Base-by-base conservation (phyloP, 148 eudicot species). In the Fallopia convolvulus region DNA sequence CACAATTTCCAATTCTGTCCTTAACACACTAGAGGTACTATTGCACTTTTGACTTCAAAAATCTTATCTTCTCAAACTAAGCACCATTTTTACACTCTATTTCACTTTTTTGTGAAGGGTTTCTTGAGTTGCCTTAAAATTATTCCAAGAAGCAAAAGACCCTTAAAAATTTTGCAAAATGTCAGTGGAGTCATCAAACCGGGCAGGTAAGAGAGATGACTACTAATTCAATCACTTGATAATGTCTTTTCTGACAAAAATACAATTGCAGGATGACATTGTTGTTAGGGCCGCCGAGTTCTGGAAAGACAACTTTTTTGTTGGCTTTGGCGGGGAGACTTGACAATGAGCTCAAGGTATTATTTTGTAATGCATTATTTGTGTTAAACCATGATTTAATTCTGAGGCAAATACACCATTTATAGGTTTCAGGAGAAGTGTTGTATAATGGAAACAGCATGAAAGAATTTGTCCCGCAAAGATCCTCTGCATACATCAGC, bases 231-330 rank as follows among this genome's bases (percentile, higher is more conserved):
- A 20, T 10, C 32, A 60, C 20, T 14, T 15, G 18, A 39, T 42
- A 8, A 33, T 8, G 23, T 40, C 17, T 4, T 8, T 18, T 1
- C n/a, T 72, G 14, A 41, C 6, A 12, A 21, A 72, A 9, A 6
- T 41, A 7, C 14, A 10, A 72, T 70, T 77, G 83, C 77, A 87
- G 92, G 75, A 80, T 89, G 90, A 82, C 88, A 13, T 81, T 90
- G 76, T 90, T 89, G 49, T 78, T 88, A 76, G 94, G 94, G n/a
- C 94, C 94, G 4, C 94, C 94, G 20, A 81, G 88, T 44, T 87
- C 92, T 44, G 94, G 94, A 3, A 90, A 90, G 78, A 90, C 94
- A 7, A 85, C 94, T 6, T 79, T 90, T 77, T 83, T 90, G 66
- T 76, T 80, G 56, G 92, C 89, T 50, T 82, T 90, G 84, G 90